Evolutionary conservation across 2,329 filamentous ascomycete species (phyloP), one percentile per base, ranked within the genome.

Genomic region (Coniochaeta sp.): DNA sequence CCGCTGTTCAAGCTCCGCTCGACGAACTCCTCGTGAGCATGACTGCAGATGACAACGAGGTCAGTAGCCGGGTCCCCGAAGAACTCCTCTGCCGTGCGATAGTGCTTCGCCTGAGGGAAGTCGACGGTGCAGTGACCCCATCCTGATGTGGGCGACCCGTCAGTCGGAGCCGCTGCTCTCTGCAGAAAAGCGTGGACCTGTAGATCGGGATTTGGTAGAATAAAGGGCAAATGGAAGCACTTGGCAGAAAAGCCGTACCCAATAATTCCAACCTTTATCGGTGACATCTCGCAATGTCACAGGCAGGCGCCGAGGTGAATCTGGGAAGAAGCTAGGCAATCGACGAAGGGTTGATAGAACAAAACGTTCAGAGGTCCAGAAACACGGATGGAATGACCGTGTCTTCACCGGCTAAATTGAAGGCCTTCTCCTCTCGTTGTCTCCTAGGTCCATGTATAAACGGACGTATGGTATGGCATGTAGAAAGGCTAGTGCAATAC

Each of bases 21-120:
- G 11, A 77, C 75, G 65, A 87, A 76, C 3, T 74, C 71, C 60
- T 79, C 83, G 69, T 88, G 86, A 3, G 78, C 79, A 26, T 82
- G 79, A 1, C 82, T 86, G 14, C 82, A 84, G 28, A 90, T 75
- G 33, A 88, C 75, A 1, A 89, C 83, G 1, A 89, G 74, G 62
- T 88, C 81, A 22, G 89, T 80, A 0, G 73, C 74, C 0, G 75
- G 59, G 67, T 89, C 86, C 60, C 79, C 76, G 63, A 88, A 79
- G 69, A 89, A 77, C 1, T 84, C 81, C 16, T 87, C 81, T 0
- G 80, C 72, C 0, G 79, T 83, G 16, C 79, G 77, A 73, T 87
- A 88, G 67, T 82, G 78, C 70, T 83, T 86, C 65, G 74, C 72
- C 11, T 70, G 59, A 0, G 79, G 78, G 54, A 75, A 77, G 64